Percentiles rank a stretch among this genome's conserved stretches.
phyloP scores from a whole-genome alignment of 345 rosid genomes.

The Theobroma cacao region DNA sequence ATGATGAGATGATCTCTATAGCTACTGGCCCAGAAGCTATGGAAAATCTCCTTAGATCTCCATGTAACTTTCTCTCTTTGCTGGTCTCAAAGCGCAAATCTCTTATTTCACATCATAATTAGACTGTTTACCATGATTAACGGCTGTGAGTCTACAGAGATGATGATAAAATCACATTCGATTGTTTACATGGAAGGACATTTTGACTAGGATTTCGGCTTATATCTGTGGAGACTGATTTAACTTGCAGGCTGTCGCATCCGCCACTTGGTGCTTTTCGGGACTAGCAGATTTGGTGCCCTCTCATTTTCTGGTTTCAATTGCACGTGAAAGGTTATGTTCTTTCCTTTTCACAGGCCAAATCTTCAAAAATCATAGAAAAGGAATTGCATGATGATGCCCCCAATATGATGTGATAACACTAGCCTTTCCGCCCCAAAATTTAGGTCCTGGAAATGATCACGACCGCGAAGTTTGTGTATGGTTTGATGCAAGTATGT shows the following conservation, averaged over 20 bases:
- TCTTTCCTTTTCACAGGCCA: neutral
- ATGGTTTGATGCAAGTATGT: neutral
- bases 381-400: neutral
- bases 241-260: neutral
- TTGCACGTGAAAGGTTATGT: neutral
- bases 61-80: neutral
- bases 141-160: neutral
- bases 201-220: neutral
- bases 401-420: neutral
- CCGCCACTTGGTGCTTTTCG: neutral
- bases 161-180: neutral
- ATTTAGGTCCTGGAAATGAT: neutral
- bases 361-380: neutral
- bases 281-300: neutral
- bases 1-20: neutral
- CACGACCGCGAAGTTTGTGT: neutral
- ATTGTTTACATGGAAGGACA: neutral
- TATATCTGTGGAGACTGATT: neutral
- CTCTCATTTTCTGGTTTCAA: slow-evolving; percentile 7
- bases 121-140: neutral
- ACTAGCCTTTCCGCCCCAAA: neutral
- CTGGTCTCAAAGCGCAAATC: neutral
- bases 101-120: neutral
- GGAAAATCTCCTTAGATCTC: neutral
- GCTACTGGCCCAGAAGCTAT: neutral